Base-by-base conservation (phyloP, 1,284 basidiomycete genomes). In the Moesziomyces sp. region DNA sequence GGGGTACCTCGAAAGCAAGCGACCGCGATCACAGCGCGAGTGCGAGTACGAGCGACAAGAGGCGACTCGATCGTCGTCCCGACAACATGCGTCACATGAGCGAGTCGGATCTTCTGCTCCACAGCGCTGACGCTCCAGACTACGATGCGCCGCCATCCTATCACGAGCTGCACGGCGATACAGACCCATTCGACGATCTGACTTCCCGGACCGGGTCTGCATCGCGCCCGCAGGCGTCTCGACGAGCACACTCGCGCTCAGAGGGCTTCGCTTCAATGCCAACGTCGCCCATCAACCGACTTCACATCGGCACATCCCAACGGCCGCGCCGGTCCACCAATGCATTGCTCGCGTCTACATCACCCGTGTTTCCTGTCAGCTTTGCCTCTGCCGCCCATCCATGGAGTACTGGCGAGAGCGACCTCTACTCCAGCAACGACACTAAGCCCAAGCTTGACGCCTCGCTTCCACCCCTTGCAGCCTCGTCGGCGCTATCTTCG, bases 101-200 rank as follows among this genome's bases (percentile, higher is more conserved):
- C 51, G 57, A 64, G 26, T 58, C 58, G 14, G 56, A 70, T 38
- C 53, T 70, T 3, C 23, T 70, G 42, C 48, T 70, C 9, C 57
- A 53, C 14, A 35, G 51, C 18, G 45, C 40, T 33, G 50, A 49
- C 8, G 44, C 45, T 5, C 46, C 52, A 13, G 42, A 68, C 45
- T 46, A 62, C 24, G 66, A 62, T 38, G 58, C 55, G 18, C 67
- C 67, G 11, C 67, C 67, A 3, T 64, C 61, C 1, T 70, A 70
- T 33, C 50, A 70, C 35, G 67, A 70, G 43, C 43, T 70, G 45
- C 67, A 70, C 38, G 57, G 53, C 24, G 60, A 64, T 35, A 24
- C 23, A 3, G 58, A 64, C 40, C 53, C 67, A 10, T 70, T 64
- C 50, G 53, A 58, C 24, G 48, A 43, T 23, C 46, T 52, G 6